These are phyloP conservation scores for Leptographium lundbergii DNA, from an alignment of 2,329 filamentous ascomycete species.

Conservation along the genomic window DNA sequence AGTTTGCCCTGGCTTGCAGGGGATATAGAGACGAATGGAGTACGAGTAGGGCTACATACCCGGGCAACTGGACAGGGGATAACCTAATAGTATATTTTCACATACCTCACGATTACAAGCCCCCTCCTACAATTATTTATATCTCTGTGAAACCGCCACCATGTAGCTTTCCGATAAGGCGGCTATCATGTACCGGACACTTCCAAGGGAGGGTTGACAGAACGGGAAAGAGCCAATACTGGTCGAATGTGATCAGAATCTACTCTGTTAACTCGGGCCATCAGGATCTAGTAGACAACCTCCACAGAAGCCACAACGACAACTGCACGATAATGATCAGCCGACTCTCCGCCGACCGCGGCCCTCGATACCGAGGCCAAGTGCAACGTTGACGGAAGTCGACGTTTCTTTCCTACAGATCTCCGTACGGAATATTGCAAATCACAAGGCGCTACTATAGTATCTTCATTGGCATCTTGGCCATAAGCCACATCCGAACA, in stretches of 20 bases:
- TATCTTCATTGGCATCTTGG: background rate
- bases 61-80: background rate
- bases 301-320: background rate
- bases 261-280: background rate
- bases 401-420: background rate
- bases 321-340: background rate
- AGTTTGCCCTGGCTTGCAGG: no score
- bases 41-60: background rate
- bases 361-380: background rate
- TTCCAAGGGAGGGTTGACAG: background rate
- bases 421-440: background rate
- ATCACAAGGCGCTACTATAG: background rate
- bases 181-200: background rate
- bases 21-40: background rate
- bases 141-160: background rate
- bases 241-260: background rate
- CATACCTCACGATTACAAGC: background rate
- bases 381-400: background rate
- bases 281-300: background rate
- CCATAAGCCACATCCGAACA: background rate
- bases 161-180: background rate
- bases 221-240: background rate
- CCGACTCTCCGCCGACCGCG: background rate
- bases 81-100: background rate
- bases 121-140: background rate